These are phyloP conservation scores for Dioszegia crocea DNA, from an alignment of 768 basidiomycete species.

Conservation along the genomic window DNA sequence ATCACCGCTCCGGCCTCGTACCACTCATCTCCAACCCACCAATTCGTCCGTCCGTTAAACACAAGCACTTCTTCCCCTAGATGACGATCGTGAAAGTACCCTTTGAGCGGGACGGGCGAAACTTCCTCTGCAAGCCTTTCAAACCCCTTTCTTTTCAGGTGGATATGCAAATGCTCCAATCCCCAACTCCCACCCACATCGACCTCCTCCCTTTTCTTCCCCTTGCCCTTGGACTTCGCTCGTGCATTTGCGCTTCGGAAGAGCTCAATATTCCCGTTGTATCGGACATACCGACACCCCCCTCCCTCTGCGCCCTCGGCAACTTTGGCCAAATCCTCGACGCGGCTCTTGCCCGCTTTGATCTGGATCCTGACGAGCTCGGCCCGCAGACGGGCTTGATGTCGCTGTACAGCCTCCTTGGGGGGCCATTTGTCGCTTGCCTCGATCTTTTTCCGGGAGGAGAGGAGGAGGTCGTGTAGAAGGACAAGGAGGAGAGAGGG, in stretches of 20 bases:
- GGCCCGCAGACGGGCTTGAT: conserved; percentile 80
- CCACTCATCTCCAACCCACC: conserved; percentile 47
- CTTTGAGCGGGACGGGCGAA: conserved; percentile 31
- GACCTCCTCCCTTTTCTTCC: conserved; percentile 1
- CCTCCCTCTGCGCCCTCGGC: conserved; percentile 48
- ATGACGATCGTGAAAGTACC: conserved; percentile 71
- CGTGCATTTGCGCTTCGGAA: conserved; percentile 8
- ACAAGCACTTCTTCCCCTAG: conserved; percentile 77
- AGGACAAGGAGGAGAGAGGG: conserved; percentile 74
- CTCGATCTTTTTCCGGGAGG: conserved; percentile 66
- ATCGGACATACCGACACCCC: conserved; percentile 46
- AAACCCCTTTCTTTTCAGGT: conserved; percentile 18
- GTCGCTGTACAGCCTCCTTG: conserved; percentile 78
- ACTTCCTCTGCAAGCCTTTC: conserved; percentile 13
- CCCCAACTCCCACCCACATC: conserved; percentile 15
- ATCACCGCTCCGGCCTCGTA: conserved; percentile 80
- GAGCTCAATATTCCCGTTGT: conserved; percentile 46
- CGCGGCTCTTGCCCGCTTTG: conserved; percentile 40
- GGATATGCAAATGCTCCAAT: conserved; percentile 7
- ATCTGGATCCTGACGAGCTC: conserved; percentile 62
- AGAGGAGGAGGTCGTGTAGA: conserved; percentile 81
- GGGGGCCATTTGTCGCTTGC: conserved; percentile 78
- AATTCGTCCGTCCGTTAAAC: conserved; percentile 58
- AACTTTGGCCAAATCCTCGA: conserved; percentile 41
- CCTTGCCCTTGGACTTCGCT: conserved; percentile 1